Percentiles rank a stretch among this genome's conserved stretches.
phyloP scores from a whole-genome alignment of 1,284 basidiomycete genomes.

The Xerocomus nothofagi region DNA sequence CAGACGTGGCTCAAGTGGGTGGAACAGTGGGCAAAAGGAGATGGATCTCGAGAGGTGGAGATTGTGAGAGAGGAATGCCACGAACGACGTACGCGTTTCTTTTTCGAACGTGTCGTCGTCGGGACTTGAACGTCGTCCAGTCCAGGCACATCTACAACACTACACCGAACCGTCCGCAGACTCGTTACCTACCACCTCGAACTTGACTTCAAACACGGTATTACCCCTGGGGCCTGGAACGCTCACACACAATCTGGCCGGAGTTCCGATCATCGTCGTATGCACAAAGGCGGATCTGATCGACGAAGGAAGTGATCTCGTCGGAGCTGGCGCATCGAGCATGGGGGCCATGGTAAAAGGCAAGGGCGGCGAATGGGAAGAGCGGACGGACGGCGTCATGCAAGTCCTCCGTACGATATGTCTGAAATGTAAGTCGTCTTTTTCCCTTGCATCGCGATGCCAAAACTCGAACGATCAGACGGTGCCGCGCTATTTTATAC shows the following conservation, averaged over 20 bases:
- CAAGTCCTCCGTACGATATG: constrained; percentile 91
- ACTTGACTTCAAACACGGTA: constrained; percentile 57
- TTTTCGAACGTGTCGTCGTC: constrained; percentile 1
- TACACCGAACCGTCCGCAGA: constrained; percentile 82
- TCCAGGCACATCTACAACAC: constrained; percentile 85
- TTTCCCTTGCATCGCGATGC: not conserved
- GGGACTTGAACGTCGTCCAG: constrained; percentile 41
- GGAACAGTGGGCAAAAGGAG: constrained; percentile 76
- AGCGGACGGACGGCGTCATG: constrained; percentile 93
- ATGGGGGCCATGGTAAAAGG: constrained; percentile 85
- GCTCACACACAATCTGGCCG: constrained; percentile 78
- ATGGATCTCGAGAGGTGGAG: constrained; percentile 62
- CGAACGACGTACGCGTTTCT: constrained; percentile 71
- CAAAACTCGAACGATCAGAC: constrained; percentile 48
- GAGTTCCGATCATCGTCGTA: constrained; percentile 86
- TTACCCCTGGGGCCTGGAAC: constrained; percentile 79
- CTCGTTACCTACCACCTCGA: constrained; percentile 55
- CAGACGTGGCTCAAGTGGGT: constrained; percentile 85
- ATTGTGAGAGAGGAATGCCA: constrained; percentile 75
- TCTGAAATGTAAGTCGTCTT: constrained; percentile 75
- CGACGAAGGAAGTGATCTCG: constrained; percentile 74
- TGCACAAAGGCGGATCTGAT: constrained; percentile 92
- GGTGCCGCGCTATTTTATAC: constrained; percentile 94
- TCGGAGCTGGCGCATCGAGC: constrained; percentile 60
- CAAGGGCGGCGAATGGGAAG: constrained; percentile 90